Percentiles rank a stretch among this genome's conserved stretches.
Evolutionary conservation across 306 rosid species (phyloP).

Genomic region (Vigna trinervia): DNA sequence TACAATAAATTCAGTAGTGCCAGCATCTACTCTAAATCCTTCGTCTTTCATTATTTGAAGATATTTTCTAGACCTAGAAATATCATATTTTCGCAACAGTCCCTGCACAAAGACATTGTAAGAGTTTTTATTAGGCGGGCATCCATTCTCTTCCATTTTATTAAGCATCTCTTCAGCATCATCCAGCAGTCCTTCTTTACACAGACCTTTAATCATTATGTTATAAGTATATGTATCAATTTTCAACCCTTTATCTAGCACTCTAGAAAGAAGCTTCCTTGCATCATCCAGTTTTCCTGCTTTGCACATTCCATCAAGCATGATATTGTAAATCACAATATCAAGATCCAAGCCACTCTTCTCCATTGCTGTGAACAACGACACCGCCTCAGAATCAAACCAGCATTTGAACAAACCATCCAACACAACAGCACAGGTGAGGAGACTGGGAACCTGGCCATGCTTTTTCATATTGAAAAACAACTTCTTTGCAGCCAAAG

Average conservation of each 20-base stretch:
- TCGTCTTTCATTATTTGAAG: conserved; percentile 33
- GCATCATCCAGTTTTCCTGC: conserved; percentile 43
- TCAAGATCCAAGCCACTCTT: conserved; percentile 40
- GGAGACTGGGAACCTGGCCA: conserved; percentile 44
- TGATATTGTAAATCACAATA: conserved; percentile 46
- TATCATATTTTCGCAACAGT: conserved; percentile 40
- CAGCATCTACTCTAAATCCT: conserved; percentile 40
- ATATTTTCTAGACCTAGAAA: conserved; percentile 44
- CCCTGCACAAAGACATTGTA: conserved; percentile 46
- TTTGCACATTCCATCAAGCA: conserved; percentile 46
- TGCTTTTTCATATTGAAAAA: conserved; percentile 34
- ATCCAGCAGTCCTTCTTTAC: conserved; percentile 42
- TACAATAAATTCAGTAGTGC: conserved; percentile 40
- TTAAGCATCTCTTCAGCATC: conserved; percentile 45
- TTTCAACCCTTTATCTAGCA: conserved; percentile 44
- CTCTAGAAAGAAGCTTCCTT: conserved; percentile 23
- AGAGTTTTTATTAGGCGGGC: conserved; percentile 36
- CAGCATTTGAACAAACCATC: conserved; percentile 43
- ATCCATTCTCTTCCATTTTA: conserved; percentile 47
- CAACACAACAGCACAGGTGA: conserved; percentile 42
- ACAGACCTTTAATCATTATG: conserved; percentile 51
- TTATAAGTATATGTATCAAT: conserved; percentile 39
- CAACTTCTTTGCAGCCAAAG: conserved; percentile 46
- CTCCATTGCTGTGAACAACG: conserved; percentile 41
- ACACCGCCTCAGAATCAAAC: conserved; percentile 43